Percentiles rank a stretch among this genome's conserved stretches.
Conservation (phyloP, 2,329 filamentous ascomycete species). For the Penicillium sp. region DNA sequence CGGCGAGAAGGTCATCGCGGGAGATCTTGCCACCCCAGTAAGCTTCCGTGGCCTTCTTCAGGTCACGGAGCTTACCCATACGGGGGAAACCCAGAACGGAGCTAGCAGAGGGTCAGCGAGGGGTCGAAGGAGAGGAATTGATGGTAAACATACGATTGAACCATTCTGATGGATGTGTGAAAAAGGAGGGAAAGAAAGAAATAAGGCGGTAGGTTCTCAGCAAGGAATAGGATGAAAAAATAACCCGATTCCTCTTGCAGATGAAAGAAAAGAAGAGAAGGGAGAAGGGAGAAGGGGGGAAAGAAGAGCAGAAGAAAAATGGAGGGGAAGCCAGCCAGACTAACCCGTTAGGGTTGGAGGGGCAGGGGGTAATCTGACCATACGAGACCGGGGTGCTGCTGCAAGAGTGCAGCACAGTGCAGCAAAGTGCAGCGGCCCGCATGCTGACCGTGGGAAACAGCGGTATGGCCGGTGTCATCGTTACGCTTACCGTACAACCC, state of each 20-base stretch:
- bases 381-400: background rate
- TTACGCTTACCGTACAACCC: background rate
- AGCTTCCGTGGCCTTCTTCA: slow-evolving; percentile 99
- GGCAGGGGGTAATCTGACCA: slow-evolving; percentile 9
- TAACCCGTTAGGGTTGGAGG: slow-evolving; percentile 27
- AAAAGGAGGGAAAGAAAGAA: slow-evolving; percentile 13
- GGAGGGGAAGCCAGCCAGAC: slow-evolving; percentile 29
- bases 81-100: slow-evolving; percentile 97
- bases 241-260: slow-evolving; percentile 27
- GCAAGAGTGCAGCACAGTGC: background rate
- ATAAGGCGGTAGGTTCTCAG: slow-evolving; percentile 15
- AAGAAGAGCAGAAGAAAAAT: slow-evolving; percentile 28
- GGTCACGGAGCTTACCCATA: slow-evolving; percentile 97
- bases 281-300: slow-evolving; percentile 22
- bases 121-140: background rate
- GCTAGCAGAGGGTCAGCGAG: slow-evolving; percentile 34
- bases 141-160: slow-evolving; percentile 59
- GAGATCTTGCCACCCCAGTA: slow-evolving; percentile 97
- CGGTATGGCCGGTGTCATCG: background rate
- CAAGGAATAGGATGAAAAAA: slow-evolving; percentile 24
- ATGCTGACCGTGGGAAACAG: background rate
- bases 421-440: background rate
- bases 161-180: slow-evolving; percentile 54
- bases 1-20: slow-evolving; percentile 83
- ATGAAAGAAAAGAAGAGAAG: slow-evolving; percentile 14